These are phyloP conservation scores for Capillidium heterosporum DNA, from an alignment of 371 early-diverging fungal species.

Conservation along the genomic window DNA sequence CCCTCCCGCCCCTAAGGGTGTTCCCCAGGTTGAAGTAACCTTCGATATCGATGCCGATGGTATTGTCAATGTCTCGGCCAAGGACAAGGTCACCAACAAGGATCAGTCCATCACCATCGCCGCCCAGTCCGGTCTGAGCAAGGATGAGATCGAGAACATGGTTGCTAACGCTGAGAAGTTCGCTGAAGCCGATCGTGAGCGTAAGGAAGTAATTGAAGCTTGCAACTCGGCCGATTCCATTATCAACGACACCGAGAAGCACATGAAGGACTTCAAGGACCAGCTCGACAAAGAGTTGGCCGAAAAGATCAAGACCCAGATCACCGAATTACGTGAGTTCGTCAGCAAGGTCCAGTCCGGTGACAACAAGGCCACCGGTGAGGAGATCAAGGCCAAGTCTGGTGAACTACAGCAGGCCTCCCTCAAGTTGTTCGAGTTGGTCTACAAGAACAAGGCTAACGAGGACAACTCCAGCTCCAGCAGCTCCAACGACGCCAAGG, in stretches of 20 bases:
- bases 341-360: conserved; percentile 40
- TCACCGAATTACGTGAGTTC: conserved; percentile 50
- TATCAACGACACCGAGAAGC: conserved; percentile 82
- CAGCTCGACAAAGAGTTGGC: conserved; percentile 69
- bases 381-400: conserved; percentile 57
- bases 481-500: neutral
- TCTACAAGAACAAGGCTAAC: conserved; percentile 68
- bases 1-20: conserved; percentile 82
- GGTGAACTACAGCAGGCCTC: conserved; percentile 69
- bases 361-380: conserved; percentile 25
- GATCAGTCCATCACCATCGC: conserved; percentile 94
- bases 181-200: conserved; percentile 80
- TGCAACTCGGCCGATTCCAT: conserved; percentile 82
- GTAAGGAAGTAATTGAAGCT: conserved; percentile 84
- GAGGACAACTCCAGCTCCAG: neutral
- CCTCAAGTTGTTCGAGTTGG: conserved; percentile 90
- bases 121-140: conserved; percentile 90
- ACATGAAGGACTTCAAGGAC: conserved; percentile 85
- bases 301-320: conserved; percentile 62
- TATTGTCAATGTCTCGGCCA: conserved; percentile 95
- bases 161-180: conserved; percentile 79
- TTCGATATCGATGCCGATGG: conserved; percentile 99
- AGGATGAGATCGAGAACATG: conserved; percentile 94
- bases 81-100: conserved; percentile 90
- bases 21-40: conserved; percentile 87